phyloP scores from a whole-genome alignment of 805 yeast genomes.

The Barnettozyma pratensis region DNA sequence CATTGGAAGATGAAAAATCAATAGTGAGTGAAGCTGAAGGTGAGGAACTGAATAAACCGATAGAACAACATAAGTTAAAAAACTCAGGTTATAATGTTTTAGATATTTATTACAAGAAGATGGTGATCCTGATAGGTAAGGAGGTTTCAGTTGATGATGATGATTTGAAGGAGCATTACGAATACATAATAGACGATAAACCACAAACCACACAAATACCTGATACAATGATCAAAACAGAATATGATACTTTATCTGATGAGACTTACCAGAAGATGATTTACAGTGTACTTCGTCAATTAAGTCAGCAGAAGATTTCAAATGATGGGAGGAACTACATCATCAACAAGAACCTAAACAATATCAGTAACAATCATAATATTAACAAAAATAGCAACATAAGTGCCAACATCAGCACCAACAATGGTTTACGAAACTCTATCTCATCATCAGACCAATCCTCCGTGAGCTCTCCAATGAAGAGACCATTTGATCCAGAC shows the following conservation, averaged over 20 bases:
- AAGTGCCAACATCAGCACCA: not conserved
- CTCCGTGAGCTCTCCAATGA: constrained; percentile 9
- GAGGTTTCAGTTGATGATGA: constrained; percentile 11
- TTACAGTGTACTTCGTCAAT: not conserved
- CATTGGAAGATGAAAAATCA: constrained; percentile 11
- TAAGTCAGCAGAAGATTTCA: not conserved
- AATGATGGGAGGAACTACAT: not conserved
- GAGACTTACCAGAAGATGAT: constrained; percentile 1
- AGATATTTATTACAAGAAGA: constrained; percentile 42
- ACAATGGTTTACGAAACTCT: not conserved
- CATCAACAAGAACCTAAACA: not conserved
- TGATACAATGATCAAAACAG: constrained; percentile 16
- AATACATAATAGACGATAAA: constrained; percentile 7
- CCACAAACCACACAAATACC: not conserved
- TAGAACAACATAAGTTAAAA: constrained; percentile 9
- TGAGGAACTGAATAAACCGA: constrained; percentile 13
- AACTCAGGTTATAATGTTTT: constrained; percentile 37
- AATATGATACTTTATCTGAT: constrained; percentile 27
- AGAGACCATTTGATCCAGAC: constrained; percentile 13
- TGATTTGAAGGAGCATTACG: constrained; percentile 2
- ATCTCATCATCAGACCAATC: not conserved
- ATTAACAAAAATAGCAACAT: not conserved
- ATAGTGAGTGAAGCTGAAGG: constrained; percentile 2
- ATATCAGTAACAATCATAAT: not conserved
- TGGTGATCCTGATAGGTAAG: constrained; percentile 45